These are phyloP conservation scores for Cetraspora pellucida DNA, from an alignment of 192 early-diverging fungal species.

Conservation along the genomic window DNA sequence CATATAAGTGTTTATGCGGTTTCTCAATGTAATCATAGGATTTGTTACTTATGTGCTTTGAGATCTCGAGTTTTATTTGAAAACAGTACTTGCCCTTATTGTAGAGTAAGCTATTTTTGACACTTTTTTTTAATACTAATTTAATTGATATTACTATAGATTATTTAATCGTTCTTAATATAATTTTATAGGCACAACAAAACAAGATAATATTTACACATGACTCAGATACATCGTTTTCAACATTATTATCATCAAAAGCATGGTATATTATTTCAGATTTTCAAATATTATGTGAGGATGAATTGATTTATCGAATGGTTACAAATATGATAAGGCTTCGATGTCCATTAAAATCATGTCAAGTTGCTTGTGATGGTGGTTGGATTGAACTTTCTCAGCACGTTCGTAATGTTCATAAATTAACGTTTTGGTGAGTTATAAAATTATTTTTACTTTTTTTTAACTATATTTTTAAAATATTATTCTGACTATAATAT, in stretches of 20 bases:
- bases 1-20: neutral
- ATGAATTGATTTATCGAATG: neutral
- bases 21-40: constrained; percentile 16
- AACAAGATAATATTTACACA: constrained; percentile 1
- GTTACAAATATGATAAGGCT: neutral
- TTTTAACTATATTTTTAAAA: neutral
- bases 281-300: constrained; percentile 3
- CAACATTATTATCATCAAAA: neutral
- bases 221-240: neutral
- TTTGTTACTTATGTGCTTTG: neutral
- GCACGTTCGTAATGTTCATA: constrained; percentile 4
- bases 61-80: constrained; percentile 1
- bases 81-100: neutral
- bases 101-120: constrained; percentile 1
- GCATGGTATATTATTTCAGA: neutral
- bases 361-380: neutral
- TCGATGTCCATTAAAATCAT: neutral
- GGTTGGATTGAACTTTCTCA: neutral
- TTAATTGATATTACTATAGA: neutral
- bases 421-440: constrained; percentile 16
- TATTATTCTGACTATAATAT: neutral
- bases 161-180: neutral
- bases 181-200: neutral
- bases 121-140: neutral
- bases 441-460: too few relatives aligned